Evolutionary conservation across 768 basidiomycete genomes (phyloP).

Genomic region (Serendipita indica): DNA sequence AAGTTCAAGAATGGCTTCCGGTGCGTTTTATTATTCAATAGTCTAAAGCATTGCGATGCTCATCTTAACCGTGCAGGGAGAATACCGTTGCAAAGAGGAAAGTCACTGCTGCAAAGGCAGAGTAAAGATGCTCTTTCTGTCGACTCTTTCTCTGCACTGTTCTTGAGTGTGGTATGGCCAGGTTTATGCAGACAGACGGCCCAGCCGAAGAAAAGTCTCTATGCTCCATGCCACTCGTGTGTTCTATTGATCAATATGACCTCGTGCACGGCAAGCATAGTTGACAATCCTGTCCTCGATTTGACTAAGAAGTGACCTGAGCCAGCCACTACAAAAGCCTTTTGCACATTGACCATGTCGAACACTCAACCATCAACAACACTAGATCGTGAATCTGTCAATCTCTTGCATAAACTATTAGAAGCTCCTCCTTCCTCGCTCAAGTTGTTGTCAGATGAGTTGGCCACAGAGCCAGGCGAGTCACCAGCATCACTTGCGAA

Average conservation of each 20-base stretch:
- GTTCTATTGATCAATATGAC: not conserved
- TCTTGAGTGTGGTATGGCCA: not conserved
- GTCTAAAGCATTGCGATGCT: not conserved
- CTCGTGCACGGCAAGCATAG: no score
- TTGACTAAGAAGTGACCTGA: no score
- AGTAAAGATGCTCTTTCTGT: conserved; percentile 26
- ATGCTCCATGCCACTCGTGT: not conserved
- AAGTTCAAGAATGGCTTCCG: conserved; percentile 99
- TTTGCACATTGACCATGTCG: not conserved
- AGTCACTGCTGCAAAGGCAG: conserved; percentile 40
- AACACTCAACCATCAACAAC: not conserved
- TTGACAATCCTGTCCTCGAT: no score
- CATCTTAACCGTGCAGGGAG: conserved; percentile 41
- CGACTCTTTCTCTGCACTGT: conserved; percentile 16
- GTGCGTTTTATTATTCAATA: conserved; percentile 29
- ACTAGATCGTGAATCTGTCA: not conserved
- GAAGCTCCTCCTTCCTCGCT: not conserved
- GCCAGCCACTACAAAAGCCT: no score
- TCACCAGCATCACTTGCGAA: not conserved
- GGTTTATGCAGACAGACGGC: not conserved
- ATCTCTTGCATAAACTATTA: not conserved
- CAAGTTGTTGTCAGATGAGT: not conserved
- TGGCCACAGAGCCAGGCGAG: not conserved
- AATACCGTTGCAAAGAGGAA: conserved; percentile 85
- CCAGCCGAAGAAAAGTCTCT: not conserved